Base-by-base conservation (phyloP, 805 yeast genomes). In the Barnettozyma wickerhamii region DNA sequence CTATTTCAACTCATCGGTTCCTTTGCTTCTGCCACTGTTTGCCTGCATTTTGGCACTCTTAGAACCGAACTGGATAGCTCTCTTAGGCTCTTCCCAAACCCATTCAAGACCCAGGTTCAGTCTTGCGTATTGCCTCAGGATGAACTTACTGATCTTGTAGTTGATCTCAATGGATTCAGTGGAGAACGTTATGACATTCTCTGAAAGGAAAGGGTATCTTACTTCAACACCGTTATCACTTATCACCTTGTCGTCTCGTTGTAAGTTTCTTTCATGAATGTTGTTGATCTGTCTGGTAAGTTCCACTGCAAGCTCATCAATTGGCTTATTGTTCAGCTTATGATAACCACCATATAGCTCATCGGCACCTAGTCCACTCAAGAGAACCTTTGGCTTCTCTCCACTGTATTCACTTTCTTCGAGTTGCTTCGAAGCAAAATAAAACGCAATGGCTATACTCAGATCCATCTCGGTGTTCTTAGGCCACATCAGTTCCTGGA, bases 1-100 rank as follows among this genome's bases (percentile, higher is more conserved):
- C 30, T 23, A 32, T 24, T 31, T 37, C 19, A 34, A 19, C 24
- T 7, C 52, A 52, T 83, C 93, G 0, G 90, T 84, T 0, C 98
- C 98, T 52, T 79, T 83, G 30, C 75, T 68, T 50, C 78, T 83
- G 4, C 90, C 82, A 33, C 26, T 23, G 10, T 83, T 76, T 1
- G 91, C 91, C 4, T 79, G 71, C 82, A 93, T 79, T 60, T 91
- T 95, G 1, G 99, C 99, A 56, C 95, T 83, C 48, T 84, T 81
- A 0, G 98, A 86, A 0, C 99, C 99, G 61, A 93, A 93, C 57
- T 93, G 99, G 45, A 93, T 89, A 0, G 99, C 99, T 35, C 99
- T 69, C 57, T 93, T 93, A 2, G 84, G 77, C 56, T 93, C 98
- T 18, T 69, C 66, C 14, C 78, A 64, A 0, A 89, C 93, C 58